A percentile compares a stretch with the other conserved stretches of the same genome.
Conservation (phyloP, 768 basidiomycete species). For the Amanita inopinata region DNA sequence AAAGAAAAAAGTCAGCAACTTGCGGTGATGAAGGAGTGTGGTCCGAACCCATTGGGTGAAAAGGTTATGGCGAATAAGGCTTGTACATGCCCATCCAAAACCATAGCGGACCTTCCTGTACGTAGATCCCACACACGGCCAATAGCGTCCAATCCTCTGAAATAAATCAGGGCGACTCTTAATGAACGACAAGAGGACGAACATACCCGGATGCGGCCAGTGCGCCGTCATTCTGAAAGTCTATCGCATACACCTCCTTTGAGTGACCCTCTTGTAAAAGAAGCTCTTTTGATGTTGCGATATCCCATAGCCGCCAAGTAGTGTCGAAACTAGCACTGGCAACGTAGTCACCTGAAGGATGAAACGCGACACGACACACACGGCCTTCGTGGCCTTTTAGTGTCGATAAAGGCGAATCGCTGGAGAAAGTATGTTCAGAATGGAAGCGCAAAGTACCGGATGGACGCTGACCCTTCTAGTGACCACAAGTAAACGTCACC, state of each 20-base stretch:
- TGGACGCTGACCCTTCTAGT: constrained; percentile 51
- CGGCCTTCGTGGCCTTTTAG: constrained; percentile 86
- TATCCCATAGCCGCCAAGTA: constrained; percentile 97
- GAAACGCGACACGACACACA: constrained; percentile 91
- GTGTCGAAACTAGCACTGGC: constrained; percentile 96
- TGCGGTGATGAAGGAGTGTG: no score
- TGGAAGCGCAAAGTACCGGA: not conserved
- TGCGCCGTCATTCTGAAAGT: constrained; percentile 93
- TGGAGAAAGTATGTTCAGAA: constrained; percentile 20
- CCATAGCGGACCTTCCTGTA: constrained; percentile 94
- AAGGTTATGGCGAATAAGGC: constrained; percentile 87
- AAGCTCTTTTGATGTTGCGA: constrained; percentile 69
- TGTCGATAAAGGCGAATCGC: constrained; percentile 78
- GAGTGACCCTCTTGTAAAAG: constrained; percentile 94
- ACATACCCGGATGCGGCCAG: constrained; percentile 85
- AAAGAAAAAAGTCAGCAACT: constrained; percentile 11
- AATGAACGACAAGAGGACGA: not conserved
- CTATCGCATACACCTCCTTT: constrained; percentile 92
- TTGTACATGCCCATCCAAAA: constrained; percentile 93
- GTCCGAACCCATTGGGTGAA: constrained; percentile 88
- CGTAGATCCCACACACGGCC: constrained; percentile 96
- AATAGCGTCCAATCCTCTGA: constrained; percentile 90
- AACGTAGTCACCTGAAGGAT: constrained; percentile 89
- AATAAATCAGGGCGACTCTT: constrained; percentile 7
- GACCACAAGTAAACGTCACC: constrained; percentile 84